A percentile compares a stretch with the other conserved stretches of the same genome.
phyloP scores from a whole-genome alignment of 148 eudicot species.

The Camellia lanceoleosa region DNA sequence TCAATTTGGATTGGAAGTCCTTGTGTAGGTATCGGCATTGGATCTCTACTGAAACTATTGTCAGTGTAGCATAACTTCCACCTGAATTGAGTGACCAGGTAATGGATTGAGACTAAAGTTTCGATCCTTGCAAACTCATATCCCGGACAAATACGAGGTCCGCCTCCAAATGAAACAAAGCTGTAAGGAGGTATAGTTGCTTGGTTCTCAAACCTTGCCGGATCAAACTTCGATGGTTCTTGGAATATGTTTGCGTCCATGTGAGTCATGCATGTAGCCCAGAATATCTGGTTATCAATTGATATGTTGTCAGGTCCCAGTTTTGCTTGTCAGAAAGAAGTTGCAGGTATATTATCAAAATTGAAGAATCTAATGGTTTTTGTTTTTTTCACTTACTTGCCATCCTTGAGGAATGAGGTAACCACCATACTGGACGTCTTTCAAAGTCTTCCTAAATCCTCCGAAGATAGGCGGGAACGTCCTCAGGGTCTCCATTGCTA shows the following conservation, averaged over 20 bases:
- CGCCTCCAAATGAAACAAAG: conserved; percentile 47
- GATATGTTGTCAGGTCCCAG: too few relatives aligned
- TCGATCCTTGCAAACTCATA: conserved; percentile 51
- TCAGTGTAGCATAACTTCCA: conserved; percentile 45
- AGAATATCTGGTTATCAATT: not conserved
- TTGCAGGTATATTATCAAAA: not conserved
- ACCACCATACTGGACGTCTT: conserved; percentile 42
- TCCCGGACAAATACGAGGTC: conserved; percentile 48
- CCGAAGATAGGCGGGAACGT: conserved; percentile 41
- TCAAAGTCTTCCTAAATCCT: conserved; percentile 32
- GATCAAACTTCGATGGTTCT: conserved; percentile 45
- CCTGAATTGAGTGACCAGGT: conserved; percentile 34
- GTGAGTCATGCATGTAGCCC: conserved; percentile 2
- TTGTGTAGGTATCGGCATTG: conserved; percentile 39
- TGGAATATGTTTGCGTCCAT: conserved; percentile 24
- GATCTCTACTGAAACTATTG: conserved; percentile 32
- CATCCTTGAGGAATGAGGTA: conserved; percentile 51
- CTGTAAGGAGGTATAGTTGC: conserved; percentile 39
- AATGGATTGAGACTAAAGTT: conserved; percentile 37
- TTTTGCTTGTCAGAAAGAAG: too few relatives aligned
- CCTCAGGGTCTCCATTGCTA: conserved; percentile 40
- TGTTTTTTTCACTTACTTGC: conserved; percentile 36
- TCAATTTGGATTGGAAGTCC: conserved; percentile 35
- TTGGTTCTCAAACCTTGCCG: conserved; percentile 38
- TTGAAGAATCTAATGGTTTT: not conserved